A percentile compares a stretch with the other conserved stretches of the same genome.
These are phyloP conservation scores for Davidsoniella australis DNA, from an alignment of 2,329 filamentous ascomycete species.

Conservation along the genomic window DNA sequence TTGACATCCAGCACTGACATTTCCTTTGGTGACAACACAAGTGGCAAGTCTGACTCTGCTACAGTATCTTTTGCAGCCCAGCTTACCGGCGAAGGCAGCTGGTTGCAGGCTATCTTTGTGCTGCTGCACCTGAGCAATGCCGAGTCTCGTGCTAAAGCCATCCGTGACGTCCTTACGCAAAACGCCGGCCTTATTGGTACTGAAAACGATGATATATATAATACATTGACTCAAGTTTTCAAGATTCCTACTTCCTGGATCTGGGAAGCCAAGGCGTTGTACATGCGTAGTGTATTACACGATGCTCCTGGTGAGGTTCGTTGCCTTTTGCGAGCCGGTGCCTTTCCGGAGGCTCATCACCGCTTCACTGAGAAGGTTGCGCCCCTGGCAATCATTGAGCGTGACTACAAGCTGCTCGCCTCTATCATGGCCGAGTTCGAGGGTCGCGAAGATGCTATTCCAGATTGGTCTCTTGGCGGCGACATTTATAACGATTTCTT, in stretches of 20 bases:
- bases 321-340: conserved; percentile 61
- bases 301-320: conserved; percentile 57
- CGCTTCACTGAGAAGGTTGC: conserved; percentile 70
- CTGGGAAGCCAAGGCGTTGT: conserved; percentile 71
- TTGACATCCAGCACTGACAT: conserved; percentile 35
- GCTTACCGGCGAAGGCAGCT: conserved; percentile 45
- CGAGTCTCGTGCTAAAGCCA: conserved; percentile 43
- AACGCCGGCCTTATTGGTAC: conserved; percentile 51
- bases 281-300: conserved; percentile 56
- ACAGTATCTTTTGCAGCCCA: conserved; percentile 49
- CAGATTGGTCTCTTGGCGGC: conserved; percentile 63
- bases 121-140: conserved; percentile 55
- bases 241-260: conserved; percentile 64
- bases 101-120: conserved; percentile 58
- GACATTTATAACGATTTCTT: conserved; percentile 57
- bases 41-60: conserved; percentile 46
- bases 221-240: conserved; percentile 43
- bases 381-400: conserved; percentile 64
- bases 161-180: conserved; percentile 57
- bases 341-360: conserved; percentile 66
- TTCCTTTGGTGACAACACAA: conserved; percentile 34
- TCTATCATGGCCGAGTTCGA: conserved; percentile 57
- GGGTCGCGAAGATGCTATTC: conserved; percentile 40
- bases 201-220: conserved; percentile 35
- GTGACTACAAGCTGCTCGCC: conserved; percentile 55